phyloP scores from a whole-genome alignment of 2,329 filamentous ascomycete species.

The Mycosphaerelloides madeirae region DNA sequence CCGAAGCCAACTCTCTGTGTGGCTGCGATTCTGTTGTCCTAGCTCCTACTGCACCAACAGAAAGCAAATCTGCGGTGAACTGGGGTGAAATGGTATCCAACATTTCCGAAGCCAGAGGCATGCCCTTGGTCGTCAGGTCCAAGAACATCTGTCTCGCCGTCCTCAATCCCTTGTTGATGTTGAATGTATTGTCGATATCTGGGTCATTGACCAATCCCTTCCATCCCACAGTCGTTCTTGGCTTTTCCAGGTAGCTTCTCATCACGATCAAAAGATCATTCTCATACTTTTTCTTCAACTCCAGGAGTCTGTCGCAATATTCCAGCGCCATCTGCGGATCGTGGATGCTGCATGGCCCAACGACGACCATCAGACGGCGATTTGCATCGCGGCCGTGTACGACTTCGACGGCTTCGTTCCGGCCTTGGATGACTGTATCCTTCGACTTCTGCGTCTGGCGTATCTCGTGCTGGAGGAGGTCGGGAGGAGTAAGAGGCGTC shows the following conservation, averaged over 20 bases:
- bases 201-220: slow-evolving; percentile 98
- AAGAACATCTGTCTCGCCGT: slow-evolving; percentile 86
- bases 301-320: slow-evolving; percentile 81
- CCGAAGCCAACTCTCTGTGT: slow-evolving; percentile 88
- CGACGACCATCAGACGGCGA: slow-evolving; percentile 66
- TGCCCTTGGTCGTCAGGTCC: slow-evolving; percentile 83
- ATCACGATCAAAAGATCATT: slow-evolving; percentile 92
- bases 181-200: slow-evolving; percentile 96
- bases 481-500: slow-evolving; percentile 72
- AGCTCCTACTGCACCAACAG: slow-evolving; percentile 89
- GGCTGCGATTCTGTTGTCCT: slow-evolving; percentile 94
- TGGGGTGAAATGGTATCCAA: slow-evolving; percentile 96
- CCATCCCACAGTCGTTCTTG: slow-evolving; percentile 95
- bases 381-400: slow-evolving; percentile 56
- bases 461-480: slow-evolving; percentile 93
- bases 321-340: slow-evolving; percentile 85
- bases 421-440: slow-evolving; percentile 54
- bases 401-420: slow-evolving; percentile 57
- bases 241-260: slow-evolving; percentile 98
- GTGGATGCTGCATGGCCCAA: slow-evolving; percentile 96
- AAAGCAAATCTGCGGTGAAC: slow-evolving; percentile 88
- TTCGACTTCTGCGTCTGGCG: slow-evolving; percentile 49
- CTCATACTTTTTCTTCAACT: slow-evolving; percentile 80
- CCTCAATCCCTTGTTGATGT: slow-evolving; percentile 95
- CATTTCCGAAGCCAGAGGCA: slow-evolving; percentile 97